Evolutionary conservation across 495 filamentous ascomycete species (phyloP).

Genomic region (Penicillium samsonianum): DNA sequence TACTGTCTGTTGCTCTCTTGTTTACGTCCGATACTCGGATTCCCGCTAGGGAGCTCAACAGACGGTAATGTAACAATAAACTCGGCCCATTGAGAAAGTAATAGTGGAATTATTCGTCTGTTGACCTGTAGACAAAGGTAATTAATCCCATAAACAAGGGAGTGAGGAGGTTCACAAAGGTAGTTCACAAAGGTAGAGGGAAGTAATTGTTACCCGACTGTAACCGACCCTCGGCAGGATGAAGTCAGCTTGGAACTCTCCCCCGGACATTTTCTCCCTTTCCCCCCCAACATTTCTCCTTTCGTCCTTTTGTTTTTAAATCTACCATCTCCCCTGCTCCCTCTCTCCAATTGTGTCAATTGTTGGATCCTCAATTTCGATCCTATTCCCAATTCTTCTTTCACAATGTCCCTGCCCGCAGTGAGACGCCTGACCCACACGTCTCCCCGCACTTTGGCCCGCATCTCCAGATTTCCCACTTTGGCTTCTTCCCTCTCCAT

Average conservation of each 20-base stretch:
- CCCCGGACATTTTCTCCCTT: conserved; percentile 19
- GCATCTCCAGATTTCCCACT: conserved; percentile 42
- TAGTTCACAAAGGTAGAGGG: not conserved
- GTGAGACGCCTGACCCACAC: conserved; percentile 52
- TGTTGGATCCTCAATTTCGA: conserved; percentile 11
- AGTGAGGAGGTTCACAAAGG: not conserved
- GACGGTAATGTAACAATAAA: not conserved
- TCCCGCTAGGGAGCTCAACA: not conserved
- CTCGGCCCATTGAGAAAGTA: not conserved
- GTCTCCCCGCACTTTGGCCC: conserved; percentile 53
- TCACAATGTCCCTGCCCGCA: conserved; percentile 35
- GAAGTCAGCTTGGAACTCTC: conserved; percentile 27
- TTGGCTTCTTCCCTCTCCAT: conserved; percentile 27
- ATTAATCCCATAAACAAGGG: not conserved
- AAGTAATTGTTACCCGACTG: conserved; percentile 25
- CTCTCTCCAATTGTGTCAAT: conserved; percentile 2
- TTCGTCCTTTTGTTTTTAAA: conserved; percentile 3
- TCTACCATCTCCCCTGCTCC: not conserved
- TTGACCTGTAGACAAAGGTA: not conserved
- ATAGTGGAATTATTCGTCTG: not conserved
- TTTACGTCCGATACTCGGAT: conserved; percentile 8
- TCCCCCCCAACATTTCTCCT: conserved; percentile 11
- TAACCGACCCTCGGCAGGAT: conserved; percentile 36
- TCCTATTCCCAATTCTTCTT: conserved; percentile 21
- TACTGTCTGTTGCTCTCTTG: not conserved